Base-by-base conservation (phyloP, 768 basidiomycete species). In the Mycena belliarum region DNA sequence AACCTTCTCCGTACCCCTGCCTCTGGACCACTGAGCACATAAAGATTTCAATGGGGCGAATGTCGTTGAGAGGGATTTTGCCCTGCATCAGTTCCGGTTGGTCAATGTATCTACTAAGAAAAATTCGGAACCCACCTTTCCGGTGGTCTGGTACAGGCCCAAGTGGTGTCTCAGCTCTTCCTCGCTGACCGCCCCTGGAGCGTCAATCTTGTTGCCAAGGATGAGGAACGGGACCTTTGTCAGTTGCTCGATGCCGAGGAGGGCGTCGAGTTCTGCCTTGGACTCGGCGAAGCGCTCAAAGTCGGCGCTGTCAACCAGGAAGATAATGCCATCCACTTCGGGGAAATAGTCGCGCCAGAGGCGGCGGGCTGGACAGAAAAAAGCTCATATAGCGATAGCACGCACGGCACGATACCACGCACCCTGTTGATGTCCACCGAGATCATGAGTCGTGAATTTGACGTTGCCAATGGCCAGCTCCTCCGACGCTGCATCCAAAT, bases 321-420 rank as follows among this genome's bases (percentile, higher is more conserved):
- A 99, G 69, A 98, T 87, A 67, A 99, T 98, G 18, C 94, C 96
- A 67, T 99, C 95, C 41, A 98, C 97, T 74, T 98, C 97, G 48
- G 97, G 97, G 87, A 99, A 98, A 79, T 98, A 99, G 75, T 99
- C 95, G 57, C 95, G 87, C 97, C 97, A 99, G 72, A 98, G 88
- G 65, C 97, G 93, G 65, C 97, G 95, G 52, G 97, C 97, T 83
- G 59, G 38, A 42, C 51, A 52, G 38, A n/a, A n/a, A 55, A 16
- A 32, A 6, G 29, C 55, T 47, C 32, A 44, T 29, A 29, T 18
- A n/a, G 14, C 15, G 18, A 24, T 12, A 12, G 12, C 29, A 32
- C 3, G 58, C 25, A 38, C 43, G 52, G 16, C 33, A 16, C 25
- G 9, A 11, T 52, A 52, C 12, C 32, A 43, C 79, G 58, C 53